phyloP scores from a whole-genome alignment of 345 rosid genomes.

The Laguncularia racemosa region DNA sequence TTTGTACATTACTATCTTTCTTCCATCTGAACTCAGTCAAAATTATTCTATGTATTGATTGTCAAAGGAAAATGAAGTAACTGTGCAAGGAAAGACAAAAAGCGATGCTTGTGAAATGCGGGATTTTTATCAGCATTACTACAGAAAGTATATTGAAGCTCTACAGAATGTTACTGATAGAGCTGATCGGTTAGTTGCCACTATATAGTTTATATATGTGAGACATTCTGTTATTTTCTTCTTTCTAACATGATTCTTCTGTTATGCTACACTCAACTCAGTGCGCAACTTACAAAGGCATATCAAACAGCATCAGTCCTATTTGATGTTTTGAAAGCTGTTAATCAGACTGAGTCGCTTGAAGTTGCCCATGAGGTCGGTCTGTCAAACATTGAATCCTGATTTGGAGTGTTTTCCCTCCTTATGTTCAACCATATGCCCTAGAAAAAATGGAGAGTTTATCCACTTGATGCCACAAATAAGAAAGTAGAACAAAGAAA shows the following conservation, averaged over 20 bases:
- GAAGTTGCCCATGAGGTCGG: conserved; percentile 92
- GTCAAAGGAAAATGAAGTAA: conserved; percentile 71
- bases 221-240: not conserved
- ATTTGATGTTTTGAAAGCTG: conserved; percentile 97
- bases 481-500: too few species aligned
- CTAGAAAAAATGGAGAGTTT: not conserved
- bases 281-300: conserved; percentile 98
- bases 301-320: conserved; percentile 99
- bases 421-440: conserved; percentile 2
- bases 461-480: too few species aligned
- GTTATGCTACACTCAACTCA: conserved; percentile 15
- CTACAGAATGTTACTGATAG: conserved; percentile 82
- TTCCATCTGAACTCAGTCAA: too few species aligned
- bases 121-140: conserved; percentile 73
- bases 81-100: conserved; percentile 67
- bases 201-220: not conserved
- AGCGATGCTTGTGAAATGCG: conserved; percentile 98
- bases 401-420: not conserved
- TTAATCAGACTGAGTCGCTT: conserved; percentile 79
- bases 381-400: not conserved
- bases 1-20: too few species aligned
- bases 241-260: not conserved
- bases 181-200: conserved; percentile 32
- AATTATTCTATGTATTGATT: too few species aligned
- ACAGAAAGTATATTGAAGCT: conserved; percentile 76